Base-by-base conservation (phyloP, 2,329 filamentous ascomycete genomes). In the Cladosporium velox region DNA sequence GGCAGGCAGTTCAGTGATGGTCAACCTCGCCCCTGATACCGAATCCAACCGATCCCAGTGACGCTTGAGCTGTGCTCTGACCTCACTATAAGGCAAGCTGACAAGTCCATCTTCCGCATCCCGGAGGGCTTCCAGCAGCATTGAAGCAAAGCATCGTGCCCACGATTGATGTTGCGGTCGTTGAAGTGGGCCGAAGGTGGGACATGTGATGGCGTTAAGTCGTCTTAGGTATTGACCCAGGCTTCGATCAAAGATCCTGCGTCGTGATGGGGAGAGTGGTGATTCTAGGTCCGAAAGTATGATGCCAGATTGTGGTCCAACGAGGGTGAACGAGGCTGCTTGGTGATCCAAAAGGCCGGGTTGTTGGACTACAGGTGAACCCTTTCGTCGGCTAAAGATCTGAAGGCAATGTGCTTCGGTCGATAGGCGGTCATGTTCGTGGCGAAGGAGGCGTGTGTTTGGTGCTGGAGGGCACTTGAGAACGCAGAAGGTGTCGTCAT, bases 61-160 rank as follows among this genome's bases (percentile, higher is more conserved):
- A 34, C 79, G 79, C 55, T 71, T 74, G n/a, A 85, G 67, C 63
- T 83, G 80, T 66, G 82, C 78, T 38, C 86, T 81, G 65, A 88
- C 83, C 63, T 82, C 80, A 11, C 82, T 79, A 70, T 87, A 87
- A 0, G 85, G 85, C 7, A 87, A 72, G 66, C 81, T 84, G 69
- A 88, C 80, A 14, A 87, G 81, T 74, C 84, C 83, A 66, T 88
- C 85, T 72, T 88, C 86, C 18, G 81, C 84, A 70, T 88, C 86
- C 18, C 84, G 83, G 28, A 88, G 76, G 10, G 82, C 76, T 12
- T 80, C 77, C 72, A 87, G 85, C 24, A 87, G 76, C 47, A 87
- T 78, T 6, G 73, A 70, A 28, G 81, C 75, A 69, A 87, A 88
- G 14, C 82, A 82, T 65, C 83, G 80, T 63, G 79, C 77, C 86